phyloP scores from a whole-genome alignment of 2,329 filamentous ascomycete genomes.

The Grosmannia penicillata region DNA sequence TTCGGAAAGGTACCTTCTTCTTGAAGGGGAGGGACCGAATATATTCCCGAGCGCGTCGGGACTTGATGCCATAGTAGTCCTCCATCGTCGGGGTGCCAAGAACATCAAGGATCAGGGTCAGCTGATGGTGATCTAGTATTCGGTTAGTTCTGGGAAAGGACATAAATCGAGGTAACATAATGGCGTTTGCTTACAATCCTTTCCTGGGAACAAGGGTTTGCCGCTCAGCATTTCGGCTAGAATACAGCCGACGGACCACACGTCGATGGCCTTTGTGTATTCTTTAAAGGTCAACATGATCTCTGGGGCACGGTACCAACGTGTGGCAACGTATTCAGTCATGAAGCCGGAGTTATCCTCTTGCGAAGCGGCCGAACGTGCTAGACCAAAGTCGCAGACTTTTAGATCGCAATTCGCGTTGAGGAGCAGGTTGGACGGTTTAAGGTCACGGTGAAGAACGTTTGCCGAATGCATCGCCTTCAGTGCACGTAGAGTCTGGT shows the following conservation, averaged over 20 bases:
- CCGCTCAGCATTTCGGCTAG: slow-evolving; percentile 97
- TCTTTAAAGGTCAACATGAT: slow-evolving; percentile 99
- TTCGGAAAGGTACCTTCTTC: slow-evolving; percentile 98
- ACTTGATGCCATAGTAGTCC: slow-evolving; percentile 99
- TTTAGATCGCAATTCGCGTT: slow-evolving; percentile 99
- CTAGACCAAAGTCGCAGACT: slow-evolving; percentile 96
- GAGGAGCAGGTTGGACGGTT: slow-evolving; percentile 89
- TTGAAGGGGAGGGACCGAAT: slow-evolving; percentile 97
- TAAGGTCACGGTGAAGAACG: slow-evolving; percentile 90
- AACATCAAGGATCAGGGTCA: slow-evolving; percentile 93
- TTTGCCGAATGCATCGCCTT: slow-evolving; percentile 99
- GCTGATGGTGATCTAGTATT: slow-evolving; percentile 75
- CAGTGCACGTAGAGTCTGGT: slow-evolving; percentile 91
- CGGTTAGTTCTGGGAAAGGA: neutral
- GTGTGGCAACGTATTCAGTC: slow-evolving; percentile 99
- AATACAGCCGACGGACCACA: slow-evolving; percentile 98
- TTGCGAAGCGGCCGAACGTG: slow-evolving; percentile 86
- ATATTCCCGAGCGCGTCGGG: slow-evolving; percentile 89
- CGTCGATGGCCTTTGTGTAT: slow-evolving; percentile 98
- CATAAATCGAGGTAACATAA: neutral
- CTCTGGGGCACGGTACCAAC: slow-evolving; percentile 97
- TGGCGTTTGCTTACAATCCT: slow-evolving; percentile 61
- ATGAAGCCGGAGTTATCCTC: slow-evolving; percentile 99
- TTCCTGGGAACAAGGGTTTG: slow-evolving; percentile 94
- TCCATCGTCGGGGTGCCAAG: slow-evolving; percentile 98